Evolutionary conservation across 2,329 filamentous ascomycete species (phyloP).

Genomic region (Rosellinia necatrix): DNA sequence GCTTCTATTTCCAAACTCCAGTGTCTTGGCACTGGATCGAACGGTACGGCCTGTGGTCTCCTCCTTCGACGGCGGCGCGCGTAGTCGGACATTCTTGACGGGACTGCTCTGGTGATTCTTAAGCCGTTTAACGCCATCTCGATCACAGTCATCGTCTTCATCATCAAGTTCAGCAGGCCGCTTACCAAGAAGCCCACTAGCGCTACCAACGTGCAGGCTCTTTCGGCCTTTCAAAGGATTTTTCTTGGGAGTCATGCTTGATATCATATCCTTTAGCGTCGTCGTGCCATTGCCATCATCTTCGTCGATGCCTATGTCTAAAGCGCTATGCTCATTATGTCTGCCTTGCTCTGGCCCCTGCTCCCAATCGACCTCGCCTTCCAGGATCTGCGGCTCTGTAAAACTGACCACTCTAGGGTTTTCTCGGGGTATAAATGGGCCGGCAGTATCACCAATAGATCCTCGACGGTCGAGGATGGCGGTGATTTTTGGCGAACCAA

Average conservation of each 20-base stretch:
- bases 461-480: conserved; percentile 71
- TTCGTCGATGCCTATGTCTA: conserved; percentile 57
- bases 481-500: conserved; percentile 76
- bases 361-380: conserved; percentile 66
- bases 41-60: conserved; percentile 65
- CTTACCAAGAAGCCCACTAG: conserved; percentile 74
- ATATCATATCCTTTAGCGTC: conserved; percentile 77
- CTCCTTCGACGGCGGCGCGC: conserved; percentile 69
- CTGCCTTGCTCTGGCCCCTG: conserved; percentile 63
- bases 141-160: conserved; percentile 61
- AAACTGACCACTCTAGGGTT: conserved; percentile 60
- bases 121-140: conserved; percentile 68
- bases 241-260: conserved; percentile 77
- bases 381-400: conserved; percentile 66
- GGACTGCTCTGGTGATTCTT: conserved; percentile 75
- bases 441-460: conserved; percentile 71
- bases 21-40: conserved; percentile 53
- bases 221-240: conserved; percentile 69
- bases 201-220: conserved; percentile 76
- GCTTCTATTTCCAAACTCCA: conserved; percentile 46
- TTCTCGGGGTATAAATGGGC: conserved; percentile 63
- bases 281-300: conserved; percentile 66
- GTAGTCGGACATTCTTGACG: conserved; percentile 74
- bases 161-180: conserved; percentile 73
- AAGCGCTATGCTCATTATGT: conserved; percentile 61